A percentile compares a stretch with the other conserved stretches of the same genome.
These are phyloP conservation scores for Schizothecium vesticola DNA, from an alignment of 495 filamentous ascomycete species.

Conservation along the genomic window DNA sequence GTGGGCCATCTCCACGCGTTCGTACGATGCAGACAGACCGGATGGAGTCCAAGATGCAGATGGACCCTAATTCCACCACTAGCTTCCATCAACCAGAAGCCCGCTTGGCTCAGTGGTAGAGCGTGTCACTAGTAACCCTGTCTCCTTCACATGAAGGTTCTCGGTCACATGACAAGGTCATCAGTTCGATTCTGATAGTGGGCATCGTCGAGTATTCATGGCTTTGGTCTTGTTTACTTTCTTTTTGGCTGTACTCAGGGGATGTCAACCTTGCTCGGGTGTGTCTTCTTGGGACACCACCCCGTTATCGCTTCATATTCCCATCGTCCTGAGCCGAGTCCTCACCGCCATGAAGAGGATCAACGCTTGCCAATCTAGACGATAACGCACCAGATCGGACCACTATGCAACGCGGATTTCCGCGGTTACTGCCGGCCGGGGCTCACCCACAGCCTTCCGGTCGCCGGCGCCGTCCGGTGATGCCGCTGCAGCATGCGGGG, in stretches of 20 bases:
- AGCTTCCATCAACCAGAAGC: background rate
- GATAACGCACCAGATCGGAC: background rate
- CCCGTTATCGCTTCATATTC: background rate
- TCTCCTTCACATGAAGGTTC: background rate
- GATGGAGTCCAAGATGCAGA: background rate
- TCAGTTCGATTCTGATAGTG: background rate
- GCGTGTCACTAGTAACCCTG: background rate
- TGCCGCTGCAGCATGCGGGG: background rate
- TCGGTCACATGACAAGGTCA: background rate
- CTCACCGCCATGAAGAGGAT: background rate
- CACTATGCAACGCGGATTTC: background rate
- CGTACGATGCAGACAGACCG: background rate
- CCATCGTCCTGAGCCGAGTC: background rate
- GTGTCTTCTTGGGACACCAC: background rate
- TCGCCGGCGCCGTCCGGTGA: background rate
- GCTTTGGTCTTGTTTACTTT: background rate
- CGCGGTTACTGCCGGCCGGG: background rate
- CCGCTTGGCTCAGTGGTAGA: background rate
- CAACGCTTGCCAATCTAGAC: background rate
- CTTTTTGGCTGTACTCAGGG: background rate
- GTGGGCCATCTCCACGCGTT: background rate
- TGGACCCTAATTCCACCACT: background rate
- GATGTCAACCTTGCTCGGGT: background rate
- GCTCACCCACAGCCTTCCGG: background rate
- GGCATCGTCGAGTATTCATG: background rate